Percentiles rank a stretch among this genome's conserved stretches.
Conservation (phyloP, 768 basidiomycete species). For the Pleurotus ostreatus region DNA sequence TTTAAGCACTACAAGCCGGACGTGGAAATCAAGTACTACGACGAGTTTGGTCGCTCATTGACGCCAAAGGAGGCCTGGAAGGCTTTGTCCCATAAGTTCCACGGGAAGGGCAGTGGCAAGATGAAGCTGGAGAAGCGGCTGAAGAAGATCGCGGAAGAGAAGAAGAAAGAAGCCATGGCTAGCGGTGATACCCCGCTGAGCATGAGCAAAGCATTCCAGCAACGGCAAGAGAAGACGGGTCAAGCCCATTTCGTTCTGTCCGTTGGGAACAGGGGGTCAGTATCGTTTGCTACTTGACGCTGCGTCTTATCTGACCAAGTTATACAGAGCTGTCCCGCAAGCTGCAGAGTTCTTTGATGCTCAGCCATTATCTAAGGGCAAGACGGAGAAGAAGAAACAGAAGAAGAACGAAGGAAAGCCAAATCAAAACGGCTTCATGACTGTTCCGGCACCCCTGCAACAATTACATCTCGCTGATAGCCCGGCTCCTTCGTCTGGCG, state of each 20-base stretch:
- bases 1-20: constrained; percentile 97
- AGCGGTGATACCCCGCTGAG: constrained; percentile 95
- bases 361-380: constrained; percentile 78
- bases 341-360: constrained; percentile 75
- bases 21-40: constrained; percentile 93
- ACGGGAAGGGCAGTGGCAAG: constrained; percentile 94
- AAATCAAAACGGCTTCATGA: constrained; percentile 65
- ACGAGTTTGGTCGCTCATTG: constrained; percentile 87
- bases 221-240: constrained; percentile 89
- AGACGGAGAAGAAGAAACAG: constrained; percentile 74
- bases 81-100: constrained; percentile 95
- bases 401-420: constrained; percentile 64
- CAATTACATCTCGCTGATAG: constrained; percentile 37
- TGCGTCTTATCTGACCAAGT: constrained; percentile 8
- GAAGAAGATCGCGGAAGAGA: constrained; percentile 97
- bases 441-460: constrained; percentile 55
- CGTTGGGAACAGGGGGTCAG: constrained; percentile 89
- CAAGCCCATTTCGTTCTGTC: constrained; percentile 96
- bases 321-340: constrained; percentile 78
- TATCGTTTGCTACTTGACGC: constrained; percentile 8
- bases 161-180: constrained; percentile 89
- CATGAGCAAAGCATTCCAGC: constrained; percentile 92
- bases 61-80: constrained; percentile 99
- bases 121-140: constrained; percentile 96
- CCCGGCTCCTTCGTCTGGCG: constrained; percentile 37